phyloP scores from a whole-genome alignment of 2,329 filamentous ascomycete species.

The Berkeleyomyces basicola region DNA sequence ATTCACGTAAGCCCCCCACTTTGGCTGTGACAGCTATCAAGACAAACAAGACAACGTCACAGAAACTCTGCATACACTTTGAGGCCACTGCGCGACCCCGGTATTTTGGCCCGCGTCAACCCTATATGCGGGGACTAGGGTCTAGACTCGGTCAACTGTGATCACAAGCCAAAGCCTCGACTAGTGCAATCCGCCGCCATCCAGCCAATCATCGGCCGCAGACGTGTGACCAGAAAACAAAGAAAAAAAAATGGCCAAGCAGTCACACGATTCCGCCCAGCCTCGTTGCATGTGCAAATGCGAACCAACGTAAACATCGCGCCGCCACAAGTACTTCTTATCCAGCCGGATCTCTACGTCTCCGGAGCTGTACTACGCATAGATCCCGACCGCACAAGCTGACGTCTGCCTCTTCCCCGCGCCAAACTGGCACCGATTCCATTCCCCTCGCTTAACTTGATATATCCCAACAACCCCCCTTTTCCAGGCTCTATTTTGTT shows the following conservation, averaged over 20 bases:
- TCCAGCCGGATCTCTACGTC: no score
- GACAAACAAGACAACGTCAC: neutral
- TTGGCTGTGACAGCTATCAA: neutral
- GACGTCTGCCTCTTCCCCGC: no score
- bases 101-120: neutral
- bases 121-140: neutral
- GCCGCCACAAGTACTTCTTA: neutral
- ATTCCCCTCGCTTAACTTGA: neutral
- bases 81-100: no score
- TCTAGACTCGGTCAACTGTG: neutral
- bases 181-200: neutral
- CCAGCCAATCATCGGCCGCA: neutral
- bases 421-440: neutral
- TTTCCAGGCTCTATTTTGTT: conserved; percentile 4
- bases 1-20: neutral
- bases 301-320: neutral
- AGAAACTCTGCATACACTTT: neutral
- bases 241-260: conserved; percentile 9
- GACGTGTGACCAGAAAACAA: neutral
- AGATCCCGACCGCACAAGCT: no score
- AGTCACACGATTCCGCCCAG: neutral
- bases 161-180: conserved; percentile 4
- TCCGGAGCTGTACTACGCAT: neutral
- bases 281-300: neutral
- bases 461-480: neutral